These are phyloP conservation scores for Ganoderma resinaceum DNA, from an alignment of 1,284 basidiomycete genomes.

Conservation along the genomic window DNA sequence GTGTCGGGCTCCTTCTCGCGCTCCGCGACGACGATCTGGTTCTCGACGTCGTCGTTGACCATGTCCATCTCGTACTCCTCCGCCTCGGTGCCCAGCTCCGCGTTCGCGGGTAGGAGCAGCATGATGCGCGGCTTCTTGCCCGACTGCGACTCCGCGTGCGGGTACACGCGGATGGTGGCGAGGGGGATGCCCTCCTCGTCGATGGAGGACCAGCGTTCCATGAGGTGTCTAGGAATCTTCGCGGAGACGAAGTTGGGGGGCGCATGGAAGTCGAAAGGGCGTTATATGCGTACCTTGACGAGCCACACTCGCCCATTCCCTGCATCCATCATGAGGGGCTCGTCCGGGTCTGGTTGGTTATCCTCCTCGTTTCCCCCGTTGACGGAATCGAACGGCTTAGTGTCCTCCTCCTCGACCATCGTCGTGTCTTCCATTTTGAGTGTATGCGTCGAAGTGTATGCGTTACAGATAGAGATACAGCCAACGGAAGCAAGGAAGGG, in stretches of 20 bases:
- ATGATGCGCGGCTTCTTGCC: constrained; percentile 67
- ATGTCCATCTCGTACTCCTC: constrained; percentile 81
- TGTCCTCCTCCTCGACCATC: constrained; percentile 65
- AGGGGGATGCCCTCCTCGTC: constrained; percentile 71
- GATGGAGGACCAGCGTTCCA: constrained; percentile 73
- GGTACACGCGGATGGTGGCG: constrained; percentile 78
- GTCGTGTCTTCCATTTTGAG: constrained; percentile 50
- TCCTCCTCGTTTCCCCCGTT: constrained; percentile 59
- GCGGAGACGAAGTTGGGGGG: not conserved
- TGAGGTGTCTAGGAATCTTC: constrained; percentile 73
- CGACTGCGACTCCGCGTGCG: constrained; percentile 47
- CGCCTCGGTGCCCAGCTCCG: constrained; percentile 51
- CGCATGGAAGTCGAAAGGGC: not conserved
- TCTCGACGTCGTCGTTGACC: constrained; percentile 77
- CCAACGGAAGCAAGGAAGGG: not conserved
- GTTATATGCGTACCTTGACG: constrained; percentile 62
- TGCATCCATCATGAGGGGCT: constrained; percentile 74
- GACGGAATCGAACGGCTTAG: constrained; percentile 68
- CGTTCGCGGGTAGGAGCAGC: constrained; percentile 68
- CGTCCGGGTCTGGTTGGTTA: constrained; percentile 76
- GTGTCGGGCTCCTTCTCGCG: constrained; percentile 69
- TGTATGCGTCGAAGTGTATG: not conserved
- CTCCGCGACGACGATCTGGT: constrained; percentile 81
- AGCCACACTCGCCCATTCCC: constrained; percentile 80
- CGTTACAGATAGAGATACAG: constrained; percentile 4